Base-by-base conservation (phyloP, 1,139 yeast species). In the Saccharomyces hybrid region DNA sequence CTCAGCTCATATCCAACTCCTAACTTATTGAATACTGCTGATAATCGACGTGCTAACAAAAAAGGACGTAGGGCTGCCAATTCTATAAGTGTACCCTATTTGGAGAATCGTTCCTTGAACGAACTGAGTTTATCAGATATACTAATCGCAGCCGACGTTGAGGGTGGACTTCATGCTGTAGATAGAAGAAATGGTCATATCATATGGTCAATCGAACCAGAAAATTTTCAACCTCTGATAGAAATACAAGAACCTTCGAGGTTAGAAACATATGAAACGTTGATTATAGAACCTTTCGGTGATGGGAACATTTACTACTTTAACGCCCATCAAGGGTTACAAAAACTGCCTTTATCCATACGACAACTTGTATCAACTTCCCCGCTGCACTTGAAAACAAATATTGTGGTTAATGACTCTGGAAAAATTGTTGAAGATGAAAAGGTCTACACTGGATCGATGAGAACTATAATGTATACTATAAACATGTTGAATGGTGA, bases 271-370 rank as follows among this genome's bases (percentile, higher is more conserved):
- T 66, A 64, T 46, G 70, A 64, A 50, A 64, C 64, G 8, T 88
- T 98, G 95, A 84, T 91, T 59, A 95, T 93, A 0, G 99, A 93
- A 63, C 99, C 99, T 0, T 81, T 79, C 61, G 85, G 83, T 8
- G 96, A 88, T 57, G 99, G 99, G 0, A 75, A 84, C 0, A 75
- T 93, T n/a, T 91, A 84, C 69, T 89, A 85, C 67, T 91, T 91
- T 71, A 84, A 89, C n/a, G 84, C 85, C 9, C 81, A 79, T 47
- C 65, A 69, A 41, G 98, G 98, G 0, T 73, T 93, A 47, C 88
- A 87, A 65, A 85, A 82, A 67, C 75, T 93, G 6, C 97, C 98
- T 0, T 81, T 95, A 0, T 79, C 90, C 20, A 88, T 95, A 44
- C 82, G 83, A 61, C 87, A 87, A 60, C 75, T 93, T 59, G 91